A percentile compares a stretch with the other conserved stretches of the same genome.
Evolutionary conservation across 257 asterid genomes (phyloP).

Genomic region (Ehretia macrophylla): DNA sequence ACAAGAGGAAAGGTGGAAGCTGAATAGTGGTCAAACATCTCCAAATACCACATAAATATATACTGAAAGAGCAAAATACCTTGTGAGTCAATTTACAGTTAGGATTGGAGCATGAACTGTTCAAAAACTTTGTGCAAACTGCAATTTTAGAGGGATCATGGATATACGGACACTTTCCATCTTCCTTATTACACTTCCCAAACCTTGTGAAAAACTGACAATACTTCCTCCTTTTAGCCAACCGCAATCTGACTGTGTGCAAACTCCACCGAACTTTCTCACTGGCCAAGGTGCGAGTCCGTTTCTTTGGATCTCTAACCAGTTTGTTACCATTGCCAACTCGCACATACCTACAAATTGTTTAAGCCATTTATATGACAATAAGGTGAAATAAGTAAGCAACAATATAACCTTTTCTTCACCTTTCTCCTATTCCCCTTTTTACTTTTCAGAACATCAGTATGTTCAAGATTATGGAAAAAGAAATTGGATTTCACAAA

Average conservation of each 20-base stretch:
- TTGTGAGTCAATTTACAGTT: constrained; percentile 86
- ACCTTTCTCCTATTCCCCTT: neutral
- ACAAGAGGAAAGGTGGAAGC: constrained; percentile 10
- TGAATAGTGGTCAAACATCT: neutral
- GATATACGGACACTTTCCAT: constrained; percentile 76
- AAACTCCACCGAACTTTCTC: constrained; percentile 96
- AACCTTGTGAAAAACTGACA: constrained; percentile 93
- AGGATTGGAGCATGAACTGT: constrained; percentile 60
- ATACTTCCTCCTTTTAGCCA: constrained; percentile 76
- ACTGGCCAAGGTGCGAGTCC: constrained; percentile 75
- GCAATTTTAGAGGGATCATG: constrained; percentile 86
- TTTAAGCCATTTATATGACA: constrained; percentile 13
- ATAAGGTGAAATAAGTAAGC: neutral
- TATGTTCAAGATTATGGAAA: neutral
- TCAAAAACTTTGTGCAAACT: constrained; percentile 90
- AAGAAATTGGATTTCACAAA: too few species aligned
- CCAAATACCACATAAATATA: neutral
- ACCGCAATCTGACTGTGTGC: constrained; percentile 85
- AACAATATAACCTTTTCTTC: neutral
- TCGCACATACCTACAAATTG: constrained; percentile 66
- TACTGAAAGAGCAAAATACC: constrained; percentile 40
- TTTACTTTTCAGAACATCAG: neutral
- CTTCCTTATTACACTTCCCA: constrained; percentile 91
- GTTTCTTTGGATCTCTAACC: constrained; percentile 89
- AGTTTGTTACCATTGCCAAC: constrained; percentile 90